Evolutionary conservation across 225 moss, liverwort and hornwort genomes (phyloP).

Genomic region (Straminergon stramineum): DNA sequence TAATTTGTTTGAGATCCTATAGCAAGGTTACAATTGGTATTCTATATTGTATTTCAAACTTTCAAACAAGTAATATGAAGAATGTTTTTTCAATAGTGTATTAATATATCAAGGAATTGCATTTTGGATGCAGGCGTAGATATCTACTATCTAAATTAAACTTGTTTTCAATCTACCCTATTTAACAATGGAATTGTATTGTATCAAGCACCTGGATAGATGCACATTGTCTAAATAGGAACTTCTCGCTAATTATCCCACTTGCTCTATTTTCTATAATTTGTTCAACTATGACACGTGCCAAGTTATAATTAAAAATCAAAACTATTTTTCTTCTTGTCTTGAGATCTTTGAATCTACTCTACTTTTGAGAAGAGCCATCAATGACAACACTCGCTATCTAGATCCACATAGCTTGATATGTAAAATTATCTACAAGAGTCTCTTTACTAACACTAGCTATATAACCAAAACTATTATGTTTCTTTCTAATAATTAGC

Average conservation of each 20-base stretch:
- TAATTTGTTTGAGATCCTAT: not conserved
- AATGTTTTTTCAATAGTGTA: not conserved
- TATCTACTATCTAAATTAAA: not conserved
- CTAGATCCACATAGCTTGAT: not conserved
- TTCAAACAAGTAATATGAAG: not conserved
- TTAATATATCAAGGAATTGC: no score
- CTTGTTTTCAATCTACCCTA: not conserved
- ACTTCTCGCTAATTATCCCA: no score
- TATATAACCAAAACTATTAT: not conserved
- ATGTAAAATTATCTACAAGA: not conserved
- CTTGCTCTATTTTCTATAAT: not conserved
- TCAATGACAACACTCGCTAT: not conserved
- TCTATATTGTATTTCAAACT: not conserved
- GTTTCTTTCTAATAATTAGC: not conserved
- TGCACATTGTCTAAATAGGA: not conserved
- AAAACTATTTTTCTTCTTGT: not conserved
- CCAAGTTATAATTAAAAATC: not conserved
- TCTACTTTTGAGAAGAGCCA: not conserved
- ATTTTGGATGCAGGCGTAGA: no score
- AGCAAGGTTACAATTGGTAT: not conserved
- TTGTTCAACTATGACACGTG: not conserved
- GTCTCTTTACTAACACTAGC: not conserved
- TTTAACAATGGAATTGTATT: not conserved
- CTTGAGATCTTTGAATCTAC: not conserved
- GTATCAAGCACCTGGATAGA: rapidly evolving